Evolutionary conservation across 2,329 filamentous ascomycete species (phyloP).

Genomic region (Hypoxylon sp.): DNA sequence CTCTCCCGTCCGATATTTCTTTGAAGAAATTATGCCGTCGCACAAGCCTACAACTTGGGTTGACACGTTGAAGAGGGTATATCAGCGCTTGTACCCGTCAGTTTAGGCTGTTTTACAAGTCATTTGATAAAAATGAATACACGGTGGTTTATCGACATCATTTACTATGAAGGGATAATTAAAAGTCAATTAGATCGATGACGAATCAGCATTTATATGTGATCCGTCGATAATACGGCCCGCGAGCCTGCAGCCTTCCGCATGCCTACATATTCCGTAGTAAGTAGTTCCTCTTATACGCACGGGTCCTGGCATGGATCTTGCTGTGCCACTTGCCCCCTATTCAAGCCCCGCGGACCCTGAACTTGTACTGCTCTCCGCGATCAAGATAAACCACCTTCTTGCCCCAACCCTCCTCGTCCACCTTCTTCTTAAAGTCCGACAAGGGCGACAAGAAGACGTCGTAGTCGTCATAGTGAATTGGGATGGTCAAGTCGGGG

Average conservation of each 20-base stretch:
- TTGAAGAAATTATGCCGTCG: conserved; percentile 24
- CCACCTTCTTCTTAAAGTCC: conserved; percentile 70
- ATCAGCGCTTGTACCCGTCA: not conserved
- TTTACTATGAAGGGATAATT: conserved; percentile 4
- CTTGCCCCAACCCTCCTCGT: conserved; percentile 62
- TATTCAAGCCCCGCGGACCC: conserved; percentile 53
- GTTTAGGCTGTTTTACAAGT: conserved; percentile 38
- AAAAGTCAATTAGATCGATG: conserved; percentile 10
- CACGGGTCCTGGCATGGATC: not conserved
- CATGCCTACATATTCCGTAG: too few species aligned
- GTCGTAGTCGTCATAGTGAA: conserved; percentile 75
- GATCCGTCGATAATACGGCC: conserved; percentile 5
- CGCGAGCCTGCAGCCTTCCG: conserved; percentile 14
- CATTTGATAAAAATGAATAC: conserved; percentile 24
- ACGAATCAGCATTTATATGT: conserved; percentile 8
- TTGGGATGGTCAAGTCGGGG: conserved; percentile 72
- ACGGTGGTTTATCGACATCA: conserved; percentile 17
- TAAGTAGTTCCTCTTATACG: conserved; percentile 7
- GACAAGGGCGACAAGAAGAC: conserved; percentile 69
- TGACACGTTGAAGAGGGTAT: conserved; percentile 10
- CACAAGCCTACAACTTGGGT: conserved; percentile 15
- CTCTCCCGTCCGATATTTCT: conserved; percentile 16
- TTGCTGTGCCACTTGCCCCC: conserved; percentile 8
- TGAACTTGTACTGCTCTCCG: conserved; percentile 68
- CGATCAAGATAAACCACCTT: conserved; percentile 72